These are phyloP conservation scores for Cutaneotrichosporon sp. DNA, from an alignment of 1,284 basidiomycete genomes.

Conservation along the genomic window DNA sequence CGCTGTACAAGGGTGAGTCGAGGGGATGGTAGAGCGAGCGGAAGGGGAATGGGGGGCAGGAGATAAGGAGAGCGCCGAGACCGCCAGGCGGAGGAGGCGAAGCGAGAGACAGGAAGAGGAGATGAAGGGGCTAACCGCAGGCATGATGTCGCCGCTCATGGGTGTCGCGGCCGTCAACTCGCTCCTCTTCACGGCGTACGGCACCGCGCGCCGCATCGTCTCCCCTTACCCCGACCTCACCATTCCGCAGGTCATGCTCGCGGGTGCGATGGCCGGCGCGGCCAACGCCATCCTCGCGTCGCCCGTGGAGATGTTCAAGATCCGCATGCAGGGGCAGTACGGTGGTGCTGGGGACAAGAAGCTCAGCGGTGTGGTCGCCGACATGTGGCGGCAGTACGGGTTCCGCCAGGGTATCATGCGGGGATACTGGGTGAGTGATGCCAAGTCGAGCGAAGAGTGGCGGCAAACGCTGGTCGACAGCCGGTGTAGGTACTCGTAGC, in stretches of 20 bases:
- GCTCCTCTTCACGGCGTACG: slow-evolving; percentile 88
- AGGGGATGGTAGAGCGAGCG: not conserved
- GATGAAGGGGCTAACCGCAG: slow-evolving; percentile 9
- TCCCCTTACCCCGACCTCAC: slow-evolving; percentile 84
- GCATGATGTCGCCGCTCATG: slow-evolving; percentile 71
- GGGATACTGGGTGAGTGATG: slow-evolving; percentile 79
- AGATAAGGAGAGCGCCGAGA: no score
- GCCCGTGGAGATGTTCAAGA: slow-evolving; percentile 61
- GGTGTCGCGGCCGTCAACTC: slow-evolving; percentile 97
- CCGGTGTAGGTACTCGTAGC: no score
- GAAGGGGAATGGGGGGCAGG: no score
- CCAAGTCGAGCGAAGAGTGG: no score
- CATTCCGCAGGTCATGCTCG: slow-evolving; percentile 74
- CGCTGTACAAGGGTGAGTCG: slow-evolving; percentile 79
- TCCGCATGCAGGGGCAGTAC: slow-evolving; percentile 85
- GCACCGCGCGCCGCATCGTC: slow-evolving; percentile 73
- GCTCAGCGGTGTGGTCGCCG: slow-evolving; percentile 67
- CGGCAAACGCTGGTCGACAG: no score
- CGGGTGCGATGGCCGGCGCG: slow-evolving; percentile 89
- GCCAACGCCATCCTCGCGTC: slow-evolving; percentile 77
- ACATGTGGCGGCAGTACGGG: slow-evolving; percentile 85
- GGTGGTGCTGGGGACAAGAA: slow-evolving; percentile 69
- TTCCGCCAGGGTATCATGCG: slow-evolving; percentile 88
- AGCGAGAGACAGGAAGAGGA: not conserved
- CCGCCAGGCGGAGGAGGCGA: not conserved